phyloP scores from a whole-genome alignment of 1,284 basidiomycete genomes.

The Sporisorium iseilematis-ciliati region DNA sequence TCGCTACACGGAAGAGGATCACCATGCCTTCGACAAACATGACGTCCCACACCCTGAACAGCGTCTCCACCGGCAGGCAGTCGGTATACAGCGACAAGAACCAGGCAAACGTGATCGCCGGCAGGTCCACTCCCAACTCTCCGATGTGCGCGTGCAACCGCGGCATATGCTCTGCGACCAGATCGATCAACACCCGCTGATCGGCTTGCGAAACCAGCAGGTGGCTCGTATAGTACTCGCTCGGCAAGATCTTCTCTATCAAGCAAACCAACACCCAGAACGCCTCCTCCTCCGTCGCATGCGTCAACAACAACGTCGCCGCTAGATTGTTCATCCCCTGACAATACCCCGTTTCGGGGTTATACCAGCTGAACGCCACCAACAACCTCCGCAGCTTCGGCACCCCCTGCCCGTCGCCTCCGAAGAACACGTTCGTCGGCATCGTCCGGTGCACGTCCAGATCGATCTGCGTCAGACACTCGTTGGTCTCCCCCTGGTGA shows the following conservation, averaged over 20 bases:
- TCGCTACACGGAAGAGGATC: conserved; percentile 84
- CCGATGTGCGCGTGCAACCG: conserved; percentile 81
- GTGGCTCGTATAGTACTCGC: conserved; percentile 70
- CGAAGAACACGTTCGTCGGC: conserved; percentile 96
- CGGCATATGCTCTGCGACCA: conserved; percentile 83
- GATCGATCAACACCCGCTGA: conserved; percentile 88
- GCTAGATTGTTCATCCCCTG: conserved; percentile 90
- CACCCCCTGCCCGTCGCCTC: conserved; percentile 92
- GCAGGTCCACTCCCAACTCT: conserved; percentile 86
- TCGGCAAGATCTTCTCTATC: conserved; percentile 72
- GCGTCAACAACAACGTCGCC: conserved; percentile 89
- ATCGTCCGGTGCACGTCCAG: conserved; percentile 84
- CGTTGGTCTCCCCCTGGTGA: conserved; percentile 74
- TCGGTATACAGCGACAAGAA: conserved; percentile 96
- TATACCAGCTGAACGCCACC: conserved; percentile 85
- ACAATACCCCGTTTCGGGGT: conserved; percentile 71
- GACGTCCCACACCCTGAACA: conserved; percentile 77
- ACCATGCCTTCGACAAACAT: conserved; percentile 93
- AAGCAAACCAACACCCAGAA: conserved; percentile 95
- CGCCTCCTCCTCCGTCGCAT: conserved; percentile 94
- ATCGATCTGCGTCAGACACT: conserved; percentile 86
- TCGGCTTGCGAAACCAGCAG: conserved; percentile 86
- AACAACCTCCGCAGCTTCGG: conserved; percentile 89
- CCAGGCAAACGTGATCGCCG: conserved; percentile 97
- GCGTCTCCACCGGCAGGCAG: conserved; percentile 86